These are phyloP conservation scores for Monascus ruber DNA, from an alignment of 2,329 filamentous ascomycete genomes.

Conservation along the genomic window DNA sequence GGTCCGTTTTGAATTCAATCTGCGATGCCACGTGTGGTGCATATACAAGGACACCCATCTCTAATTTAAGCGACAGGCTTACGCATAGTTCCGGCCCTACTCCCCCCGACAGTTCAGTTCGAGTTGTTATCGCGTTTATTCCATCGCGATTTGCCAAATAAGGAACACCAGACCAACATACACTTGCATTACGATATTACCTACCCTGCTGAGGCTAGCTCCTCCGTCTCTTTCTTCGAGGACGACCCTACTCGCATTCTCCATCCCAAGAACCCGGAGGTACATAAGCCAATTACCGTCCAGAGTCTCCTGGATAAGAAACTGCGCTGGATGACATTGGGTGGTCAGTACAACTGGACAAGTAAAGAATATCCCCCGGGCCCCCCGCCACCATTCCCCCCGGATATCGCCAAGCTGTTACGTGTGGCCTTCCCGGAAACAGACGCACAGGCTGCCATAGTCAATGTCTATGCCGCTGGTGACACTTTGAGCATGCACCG, in stretches of 20 bases:
- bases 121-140: slow-evolving; percentile 61
- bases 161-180: slow-evolving; percentile 75
- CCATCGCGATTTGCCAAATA: slow-evolving; percentile 64
- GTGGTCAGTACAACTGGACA: slow-evolving; percentile 95
- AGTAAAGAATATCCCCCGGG: slow-evolving; percentile 64
- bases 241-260: slow-evolving; percentile 32
- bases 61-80: slow-evolving; percentile 51
- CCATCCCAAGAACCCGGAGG: slow-evolving; percentile 53
- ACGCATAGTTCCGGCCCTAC: slow-evolving; percentile 60
- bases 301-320: slow-evolving; percentile 64
- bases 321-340: slow-evolving; percentile 86
- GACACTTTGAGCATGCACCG: slow-evolving; percentile 89
- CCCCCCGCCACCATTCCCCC: slow-evolving; percentile 60
- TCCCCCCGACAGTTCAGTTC: slow-evolving; percentile 59
- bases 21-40: not conserved
- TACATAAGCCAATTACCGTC: slow-evolving; percentile 65
- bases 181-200: slow-evolving; percentile 66
- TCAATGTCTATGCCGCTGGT: slow-evolving; percentile 83
- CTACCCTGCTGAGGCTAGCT: slow-evolving; percentile 37
- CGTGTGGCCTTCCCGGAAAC: slow-evolving; percentile 64
- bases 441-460: slow-evolving; percentile 74
- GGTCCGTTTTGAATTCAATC: slow-evolving; percentile 18
- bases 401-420: slow-evolving; percentile 59
- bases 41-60: slow-evolving; percentile 1
- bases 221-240: slow-evolving; percentile 40